Evolutionary conservation across 176 grass and related monocot genomes (phyloP), one percentile per base, ranked within the genome.

Genomic region (Chloris gayana): DNA sequence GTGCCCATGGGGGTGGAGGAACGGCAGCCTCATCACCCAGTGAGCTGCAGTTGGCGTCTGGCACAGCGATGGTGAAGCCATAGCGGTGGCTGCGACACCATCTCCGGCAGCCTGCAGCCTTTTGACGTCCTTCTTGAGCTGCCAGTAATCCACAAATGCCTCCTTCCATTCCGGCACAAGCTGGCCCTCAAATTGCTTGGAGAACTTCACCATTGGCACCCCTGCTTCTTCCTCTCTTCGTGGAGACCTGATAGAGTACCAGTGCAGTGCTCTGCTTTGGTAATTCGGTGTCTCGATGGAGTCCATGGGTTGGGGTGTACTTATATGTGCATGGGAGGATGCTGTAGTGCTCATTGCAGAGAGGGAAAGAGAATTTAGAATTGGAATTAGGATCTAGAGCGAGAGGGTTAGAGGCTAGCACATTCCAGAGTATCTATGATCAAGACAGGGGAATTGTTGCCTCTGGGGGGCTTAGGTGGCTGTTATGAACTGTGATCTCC

Each of bases 91-190:
- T 54, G 49, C 8, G 5, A 22, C 26, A 22, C 44, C 33, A 13
- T 83, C 24, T 11, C 44, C 45, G 5, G 75, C 63, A 13, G 35
- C 45, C 72, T 91, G 93, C 86, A 93, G 88, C 84, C 74, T 93
- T 87, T 93, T 99, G 62, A 96, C 71, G 73, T 93, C 93, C 82
- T 90, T 99, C 85, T 99, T 99, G 31, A 99, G 85, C 62, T 90
- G 90, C 88, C 93, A 93, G 73, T 99, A 99, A 85, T 99, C 97
- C 39, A 96, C 87, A 19, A 96, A 99, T 25, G 93, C 97, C 26
- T 99, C 93, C 88, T 96, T 99, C 97, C 97, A 99, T 72, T 99
- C 97, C 0, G 97, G 97, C 76, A 99, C 88, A 13, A 99, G 88
- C 85, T 99, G 97, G 22, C 76, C 90, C 72, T 99, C 97, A 14